Percentiles rank a stretch among this genome's conserved stretches.
These are phyloP conservation scores for Zoysia matrella DNA, from an alignment of 202 grass and related monocot species.

Conservation along the genomic window DNA sequence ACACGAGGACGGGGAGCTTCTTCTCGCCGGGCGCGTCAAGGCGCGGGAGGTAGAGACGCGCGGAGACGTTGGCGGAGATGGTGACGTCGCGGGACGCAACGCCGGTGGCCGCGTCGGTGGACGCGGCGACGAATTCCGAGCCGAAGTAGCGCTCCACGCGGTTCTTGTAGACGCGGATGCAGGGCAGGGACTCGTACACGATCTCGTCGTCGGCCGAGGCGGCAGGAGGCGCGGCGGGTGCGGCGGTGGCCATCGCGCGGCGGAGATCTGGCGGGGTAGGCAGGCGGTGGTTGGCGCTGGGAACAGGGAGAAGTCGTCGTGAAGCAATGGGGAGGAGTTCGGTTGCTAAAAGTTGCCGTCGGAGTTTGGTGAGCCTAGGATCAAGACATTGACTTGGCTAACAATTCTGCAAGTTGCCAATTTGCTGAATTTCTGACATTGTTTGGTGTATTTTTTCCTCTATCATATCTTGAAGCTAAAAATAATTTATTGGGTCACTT, in stretches of 20 bases:
- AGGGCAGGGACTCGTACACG: slow-evolving; percentile 70
- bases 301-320: not conserved
- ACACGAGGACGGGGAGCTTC: slow-evolving; percentile 69
- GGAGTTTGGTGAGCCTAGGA: no score
- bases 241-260: slow-evolving; percentile 32
- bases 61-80: slow-evolving; percentile 55
- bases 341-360: not conserved
- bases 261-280: slow-evolving; percentile 33
- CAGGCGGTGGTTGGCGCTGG: not conserved
- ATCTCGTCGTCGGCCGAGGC: slow-evolving; percentile 54
- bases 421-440: no score
- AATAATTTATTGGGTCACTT: no score
- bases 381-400: no score
- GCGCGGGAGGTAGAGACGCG: slow-evolving; percentile 57
- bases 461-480: no score
- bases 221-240: slow-evolving; percentile 26
- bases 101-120: slow-evolving; percentile 50
- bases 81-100: slow-evolving; percentile 55
- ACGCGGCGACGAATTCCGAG: slow-evolving; percentile 58
- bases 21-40: not conserved
- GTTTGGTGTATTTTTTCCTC: no score
- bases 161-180: slow-evolving; percentile 71
- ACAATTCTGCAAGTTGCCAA: no score
- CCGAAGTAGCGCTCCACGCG: slow-evolving; percentile 76
- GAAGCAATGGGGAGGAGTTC: not conserved